Base-by-base conservation (phyloP, 1,284 basidiomycete species). In the Cryptococcus wingfieldii region DNA sequence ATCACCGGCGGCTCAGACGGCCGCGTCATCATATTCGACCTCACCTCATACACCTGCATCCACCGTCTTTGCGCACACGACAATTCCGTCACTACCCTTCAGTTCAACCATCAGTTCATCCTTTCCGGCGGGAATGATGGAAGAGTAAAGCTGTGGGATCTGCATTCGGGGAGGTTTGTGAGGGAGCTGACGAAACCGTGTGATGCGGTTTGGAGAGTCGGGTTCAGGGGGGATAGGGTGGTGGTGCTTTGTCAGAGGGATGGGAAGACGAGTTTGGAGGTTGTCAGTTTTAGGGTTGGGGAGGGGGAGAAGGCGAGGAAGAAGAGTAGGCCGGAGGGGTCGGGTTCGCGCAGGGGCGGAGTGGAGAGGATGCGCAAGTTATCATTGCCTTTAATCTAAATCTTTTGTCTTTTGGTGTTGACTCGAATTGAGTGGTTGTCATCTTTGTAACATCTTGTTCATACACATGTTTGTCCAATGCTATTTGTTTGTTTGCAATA, bases 1-100 rank as follows among this genome's bases (percentile, higher is more conserved):
- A 87, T 88, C 44, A 96, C 93, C 0, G 94, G 92, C 47, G 93
- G 91, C 18, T 92, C 92, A 1, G 94, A 97, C 69, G 95, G 95
- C 1, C 85, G 91, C 0, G 88, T 98, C 39, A 91, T 98, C 70
- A 87, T 90, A 34, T 97, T 93, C 77, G 84, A 86, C 47, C 81
- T 96, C 19, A 73, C 78, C 37, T 83, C 83, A 44, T 79, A 79
- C 61, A 77, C 80, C 39, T 80, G 79, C 50, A 67, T 70, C 14
- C 70, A 76, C 59, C 68, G 73, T 4, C 56, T 77, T 10, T 78
- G 76, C 55, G 90, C 90, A 3, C 94, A 98, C 79, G 90, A 93
- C 77, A 92, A 90, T 57, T 87, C 86, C 41, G 90, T 98, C 27
- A 94, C 93, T 0, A 86, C 88, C 23, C 80, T 98, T 13, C 94